Percentiles rank a stretch among this genome's conserved stretches.
Evolutionary conservation across 1,284 basidiomycete species (phyloP).

Genomic region (Schizophyllum amplum): DNA sequence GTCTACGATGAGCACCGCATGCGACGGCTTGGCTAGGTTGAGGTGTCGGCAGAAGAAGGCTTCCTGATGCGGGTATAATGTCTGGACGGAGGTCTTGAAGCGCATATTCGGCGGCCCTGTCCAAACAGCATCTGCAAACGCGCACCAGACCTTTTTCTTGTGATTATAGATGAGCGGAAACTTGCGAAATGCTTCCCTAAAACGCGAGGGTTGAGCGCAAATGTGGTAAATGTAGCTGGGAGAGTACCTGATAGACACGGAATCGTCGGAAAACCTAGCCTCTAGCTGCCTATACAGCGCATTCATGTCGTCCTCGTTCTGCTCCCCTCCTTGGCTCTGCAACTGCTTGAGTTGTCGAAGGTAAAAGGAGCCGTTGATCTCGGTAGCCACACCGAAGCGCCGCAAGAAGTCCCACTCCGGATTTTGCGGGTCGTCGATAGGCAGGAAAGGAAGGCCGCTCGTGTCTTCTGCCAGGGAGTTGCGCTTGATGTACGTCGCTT

Average conservation of each 20-base stretch:
- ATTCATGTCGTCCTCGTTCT: neutral
- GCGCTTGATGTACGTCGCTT: neutral
- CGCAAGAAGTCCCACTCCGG: neutral
- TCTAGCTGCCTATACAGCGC: neutral
- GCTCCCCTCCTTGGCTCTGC: neutral
- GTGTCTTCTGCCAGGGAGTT: neutral
- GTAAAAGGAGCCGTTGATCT: neutral
- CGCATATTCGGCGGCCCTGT: neutral
- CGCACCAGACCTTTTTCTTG: neutral
- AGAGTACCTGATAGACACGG: neutral
- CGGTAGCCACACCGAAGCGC: neutral
- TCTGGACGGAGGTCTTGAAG: neutral
- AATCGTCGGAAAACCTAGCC: neutral
- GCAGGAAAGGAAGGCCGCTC: neutral
- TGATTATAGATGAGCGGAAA: neutral
- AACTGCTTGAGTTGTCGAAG: neutral
- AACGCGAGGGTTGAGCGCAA: neutral
- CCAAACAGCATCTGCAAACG: neutral
- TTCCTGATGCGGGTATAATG: neutral
- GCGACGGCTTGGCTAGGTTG: neutral
- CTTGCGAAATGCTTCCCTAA: neutral
- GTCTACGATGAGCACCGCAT: neutral
- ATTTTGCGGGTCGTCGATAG: neutral
- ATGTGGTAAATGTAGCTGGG: neutral
- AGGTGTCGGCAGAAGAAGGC: neutral